Percentiles rank a stretch among this genome's conserved stretches.
phyloP scores from a whole-genome alignment of 73 alveolate species.

The Paramecium caudatum region DNA sequence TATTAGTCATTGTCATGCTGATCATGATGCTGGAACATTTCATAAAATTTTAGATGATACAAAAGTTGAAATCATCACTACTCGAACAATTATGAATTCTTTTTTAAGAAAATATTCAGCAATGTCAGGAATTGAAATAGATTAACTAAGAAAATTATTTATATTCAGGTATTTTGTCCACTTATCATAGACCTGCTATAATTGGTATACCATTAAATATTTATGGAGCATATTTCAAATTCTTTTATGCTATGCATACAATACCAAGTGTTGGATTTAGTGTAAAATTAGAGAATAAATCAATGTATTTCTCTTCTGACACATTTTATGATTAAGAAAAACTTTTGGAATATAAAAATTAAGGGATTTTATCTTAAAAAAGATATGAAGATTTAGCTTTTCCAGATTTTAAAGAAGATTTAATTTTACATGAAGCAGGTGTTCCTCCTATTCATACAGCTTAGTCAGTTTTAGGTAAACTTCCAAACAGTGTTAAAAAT shows the following conservation, averaged over 20 bases:
- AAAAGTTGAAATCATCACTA: constrained; percentile 71
- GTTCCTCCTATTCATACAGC: constrained; percentile 79
- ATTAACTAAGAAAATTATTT: constrained; percentile 54
- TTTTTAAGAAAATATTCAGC: constrained; percentile 73
- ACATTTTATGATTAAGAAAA: constrained; percentile 71
- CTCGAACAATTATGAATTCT: constrained; percentile 76
- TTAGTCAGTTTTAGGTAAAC: constrained; percentile 30
- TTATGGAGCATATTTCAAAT: constrained; percentile 68
- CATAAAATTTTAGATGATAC: constrained; percentile 70
- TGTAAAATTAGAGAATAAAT: constrained; percentile 66
- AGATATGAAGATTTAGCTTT: constrained; percentile 70
- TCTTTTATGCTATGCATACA: constrained; percentile 71
- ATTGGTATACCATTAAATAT: constrained; percentile 73
- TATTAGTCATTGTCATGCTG: constrained; percentile 77
- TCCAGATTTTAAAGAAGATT: constrained; percentile 65
- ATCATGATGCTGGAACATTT: constrained; percentile 79
- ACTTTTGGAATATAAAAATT: constrained; percentile 31
- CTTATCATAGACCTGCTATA: constrained; percentile 63
- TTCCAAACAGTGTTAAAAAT: constrained; percentile 57
- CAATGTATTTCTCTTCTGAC: constrained; percentile 73
- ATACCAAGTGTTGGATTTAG: constrained; percentile 72
- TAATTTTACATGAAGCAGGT: constrained; percentile 76
- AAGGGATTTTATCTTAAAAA: constrained; percentile 62
- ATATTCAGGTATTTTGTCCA: constrained; percentile 17
- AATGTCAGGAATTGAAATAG: constrained; percentile 60